Evolutionary conservation across 2,329 filamentous ascomycete species (phyloP), one percentile per base, ranked within the genome.

Genomic region (Scedosporium dehoogii): DNA sequence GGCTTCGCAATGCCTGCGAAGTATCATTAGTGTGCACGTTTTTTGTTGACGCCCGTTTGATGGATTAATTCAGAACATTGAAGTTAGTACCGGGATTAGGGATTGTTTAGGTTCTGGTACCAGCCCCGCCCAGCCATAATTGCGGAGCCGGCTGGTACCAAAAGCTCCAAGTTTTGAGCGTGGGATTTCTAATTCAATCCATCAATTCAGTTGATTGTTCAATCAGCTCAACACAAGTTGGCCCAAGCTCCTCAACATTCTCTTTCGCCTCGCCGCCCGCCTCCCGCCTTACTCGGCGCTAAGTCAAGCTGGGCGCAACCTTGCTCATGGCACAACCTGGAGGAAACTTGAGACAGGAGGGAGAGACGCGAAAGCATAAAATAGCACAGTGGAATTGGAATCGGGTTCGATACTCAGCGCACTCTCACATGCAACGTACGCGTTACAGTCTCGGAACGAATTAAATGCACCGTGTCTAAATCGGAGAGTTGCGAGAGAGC

Each of bases 231-330:
- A 61, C 59, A 38, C 25, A 55, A 51, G 46, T 27, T 61, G 59
- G 59, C 48, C 59, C 59, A 56, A 61, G 59, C 59, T 61, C 59
- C 59, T 61, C 59, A 61, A 61, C 59, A 61, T 55, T 61, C 59
- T 33, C 25, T 23, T 23, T 25, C 41, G 25, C 23, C 41, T 25
- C 29, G 33, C 21, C 29, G 27, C 27, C 44, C 42, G 58, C 59
- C 59, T 46, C 23, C 27, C 33, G 23, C 41, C 21, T 33, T 10
- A 58, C 27, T n/a, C 56, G 18, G 16, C 56, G 14, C 56, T 33
- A 25, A 23, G 23, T 29, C 27, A 29, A 56, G 23, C 27, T 29
- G 56, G 29, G 25, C 42, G 21, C 29, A 23, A 51, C 59, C 44
- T 38, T 25, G 29, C 14, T 27, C 44, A 58, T 27, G 53, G 14